Evolutionary conservation across 257 asterid genomes (phyloP), one percentile per base, ranked within the genome.

Genomic region (Galeopsis tetrahit): DNA sequence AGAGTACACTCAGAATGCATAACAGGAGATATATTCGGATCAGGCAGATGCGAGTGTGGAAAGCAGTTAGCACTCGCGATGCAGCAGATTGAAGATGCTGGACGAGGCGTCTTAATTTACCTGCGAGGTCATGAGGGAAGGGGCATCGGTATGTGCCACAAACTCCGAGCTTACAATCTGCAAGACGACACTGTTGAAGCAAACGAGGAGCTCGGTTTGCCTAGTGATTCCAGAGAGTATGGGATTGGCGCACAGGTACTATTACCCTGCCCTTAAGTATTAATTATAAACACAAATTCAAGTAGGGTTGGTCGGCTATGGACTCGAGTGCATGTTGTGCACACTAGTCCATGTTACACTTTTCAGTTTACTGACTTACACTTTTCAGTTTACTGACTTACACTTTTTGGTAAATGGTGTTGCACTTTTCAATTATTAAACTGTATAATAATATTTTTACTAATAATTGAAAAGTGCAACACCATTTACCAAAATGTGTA

Each of bases 191-290:
- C 95, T 3, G 90, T 89, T 11, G 97, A 93, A 82, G 95, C 95
- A 13, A 91, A 91, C 10, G 96, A 93, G 79, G 98, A 91, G 80
- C 84, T 93, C 17, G 97, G 96, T 28, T 86, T 87, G 83, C 96
- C 97, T 3, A 80, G 87, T 42, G 97, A 93, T 85, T 93, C 98
- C 21, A 86, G 98, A 80, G 98, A 91, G 76, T 94, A 94, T 36
- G 99, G 99, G 35, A 88, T 94, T 65, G 99, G 99, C 63, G 97
- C 99, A 9, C 99, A 91, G 97, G 97, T 90, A 87, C 4, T 65
- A 38, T 7, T 38, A 38, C 7, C n/a, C n/a, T n/a, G n/a, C n/a
- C n/a, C n/a, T n/a, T n/a, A n/a, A n/a, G 5, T 21, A 21, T 21
- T 21, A 21, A 21, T 21, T 21, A 21, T 21, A 21, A 21, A 21